Percentiles rank a stretch among this genome's conserved stretches.
Evolutionary conservation across 352 stramenopile species (phyloP).

Genomic region (Elongisporangium anandrum): DNA sequence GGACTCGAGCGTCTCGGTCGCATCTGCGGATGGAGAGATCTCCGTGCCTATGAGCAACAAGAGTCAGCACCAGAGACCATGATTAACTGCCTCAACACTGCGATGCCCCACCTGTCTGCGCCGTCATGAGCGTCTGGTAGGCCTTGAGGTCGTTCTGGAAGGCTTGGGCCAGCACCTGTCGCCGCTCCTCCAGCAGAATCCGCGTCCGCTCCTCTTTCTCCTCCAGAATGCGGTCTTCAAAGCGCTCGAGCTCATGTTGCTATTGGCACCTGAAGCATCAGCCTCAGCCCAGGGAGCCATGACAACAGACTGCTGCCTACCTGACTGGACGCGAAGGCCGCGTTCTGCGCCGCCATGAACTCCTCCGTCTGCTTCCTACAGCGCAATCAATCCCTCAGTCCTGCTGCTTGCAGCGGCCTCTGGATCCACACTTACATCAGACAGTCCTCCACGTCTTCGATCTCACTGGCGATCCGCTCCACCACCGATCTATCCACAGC

Average conservation of each 20-base stretch:
- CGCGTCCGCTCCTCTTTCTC: slow-evolving; percentile 63
- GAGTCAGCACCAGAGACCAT: slow-evolving; percentile 6
- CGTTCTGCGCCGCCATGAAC: slow-evolving; percentile 67
- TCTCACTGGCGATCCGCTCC: slow-evolving; percentile 50
- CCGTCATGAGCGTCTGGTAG: slow-evolving; percentile 69
- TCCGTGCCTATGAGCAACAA: not conserved
- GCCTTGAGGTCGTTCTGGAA: slow-evolving; percentile 77
- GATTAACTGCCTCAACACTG: too few relatives aligned
- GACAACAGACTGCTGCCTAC: slow-evolving; percentile 6
- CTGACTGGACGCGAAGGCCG: slow-evolving; percentile 53
- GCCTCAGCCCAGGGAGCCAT: not conserved
- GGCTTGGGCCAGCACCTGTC: slow-evolving; percentile 47
- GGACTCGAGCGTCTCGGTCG: slow-evolving; percentile 54
- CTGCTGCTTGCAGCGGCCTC: too few relatives aligned
- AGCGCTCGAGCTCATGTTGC: slow-evolving; percentile 72
- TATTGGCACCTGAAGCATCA: slow-evolving; percentile 12
- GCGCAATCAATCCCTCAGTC: too few relatives aligned
- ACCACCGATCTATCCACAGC: slow-evolving; percentile 26
- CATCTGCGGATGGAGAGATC: slow-evolving; percentile 5
- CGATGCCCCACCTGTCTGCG: slow-evolving; percentile 28
- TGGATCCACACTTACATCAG: slow-evolving; percentile 26
- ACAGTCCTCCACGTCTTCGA: slow-evolving; percentile 66
- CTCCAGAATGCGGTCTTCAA: slow-evolving; percentile 52
- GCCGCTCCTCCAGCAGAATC: slow-evolving; percentile 49
- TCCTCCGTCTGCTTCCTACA: slow-evolving; percentile 62